phyloP scores from a whole-genome alignment of 495 filamentous ascomycete species.

The Penicillium lividum region DNA sequence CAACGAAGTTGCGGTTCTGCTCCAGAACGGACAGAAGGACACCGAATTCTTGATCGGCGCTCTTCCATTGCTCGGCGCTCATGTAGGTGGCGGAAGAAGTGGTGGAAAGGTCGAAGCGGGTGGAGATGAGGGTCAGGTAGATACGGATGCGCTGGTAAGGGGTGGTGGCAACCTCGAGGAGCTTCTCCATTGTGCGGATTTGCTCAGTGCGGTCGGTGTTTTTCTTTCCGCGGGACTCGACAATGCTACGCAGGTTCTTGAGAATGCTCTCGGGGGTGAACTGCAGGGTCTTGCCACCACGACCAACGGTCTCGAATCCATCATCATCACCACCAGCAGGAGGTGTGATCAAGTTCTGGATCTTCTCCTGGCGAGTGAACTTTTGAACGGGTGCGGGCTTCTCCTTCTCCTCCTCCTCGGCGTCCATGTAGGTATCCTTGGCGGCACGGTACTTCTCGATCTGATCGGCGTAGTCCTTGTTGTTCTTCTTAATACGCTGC shows the following conservation, averaged over 20 bases:
- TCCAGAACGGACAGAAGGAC: conserved; percentile 79
- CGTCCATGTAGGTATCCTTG: conserved; percentile 84
- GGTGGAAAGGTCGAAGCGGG: conserved; percentile 88
- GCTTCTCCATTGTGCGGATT: conserved; percentile 95
- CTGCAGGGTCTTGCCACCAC: conserved; percentile 79
- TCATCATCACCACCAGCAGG: conserved; percentile 71
- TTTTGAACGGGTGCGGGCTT: conserved; percentile 41
- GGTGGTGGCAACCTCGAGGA: conserved; percentile 80
- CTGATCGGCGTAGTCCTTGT: conserved; percentile 86
- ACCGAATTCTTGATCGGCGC: conserved; percentile 81
- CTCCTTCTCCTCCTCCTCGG: conserved; percentile 70
- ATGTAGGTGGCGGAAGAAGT: conserved; percentile 74
- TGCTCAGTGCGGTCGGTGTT: conserved; percentile 95
- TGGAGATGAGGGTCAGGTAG: conserved; percentile 87
- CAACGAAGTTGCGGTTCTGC: conserved; percentile 70
- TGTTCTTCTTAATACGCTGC: conserved; percentile 96
- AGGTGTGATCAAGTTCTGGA: conserved; percentile 37
- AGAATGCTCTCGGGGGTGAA: conserved; percentile 98
- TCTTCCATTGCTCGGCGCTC: conserved; percentile 96
- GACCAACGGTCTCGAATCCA: conserved; percentile 82
- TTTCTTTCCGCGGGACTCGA: conserved; percentile 97
- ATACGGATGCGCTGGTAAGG: conserved; percentile 96
- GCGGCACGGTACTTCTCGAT: conserved; percentile 85
- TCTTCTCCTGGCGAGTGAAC: conserved; percentile 43
- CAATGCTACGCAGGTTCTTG: conserved; percentile 89